A percentile compares a stretch with the other conserved stretches of the same genome.
phyloP scores from a whole-genome alignment of 139 green algal genomes.

The Axilococcus clingmanii region DNA sequence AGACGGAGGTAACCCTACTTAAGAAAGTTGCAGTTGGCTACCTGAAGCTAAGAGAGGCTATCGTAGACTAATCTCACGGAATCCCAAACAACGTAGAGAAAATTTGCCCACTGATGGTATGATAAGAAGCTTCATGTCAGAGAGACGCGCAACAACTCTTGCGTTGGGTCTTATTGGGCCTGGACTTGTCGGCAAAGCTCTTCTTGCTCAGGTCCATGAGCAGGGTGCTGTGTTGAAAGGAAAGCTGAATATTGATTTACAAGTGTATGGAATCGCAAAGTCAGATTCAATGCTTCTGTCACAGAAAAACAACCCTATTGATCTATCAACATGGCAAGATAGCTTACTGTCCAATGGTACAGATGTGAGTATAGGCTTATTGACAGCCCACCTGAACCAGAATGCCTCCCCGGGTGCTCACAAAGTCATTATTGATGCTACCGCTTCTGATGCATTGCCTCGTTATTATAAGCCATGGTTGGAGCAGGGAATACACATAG shows the following conservation, averaged over 20 bases:
- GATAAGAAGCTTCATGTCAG: no score
- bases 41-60: no score
- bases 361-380: constrained; percentile 20
- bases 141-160: constrained; percentile 27
- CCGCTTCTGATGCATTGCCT: constrained; percentile 64
- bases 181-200: constrained; percentile 73
- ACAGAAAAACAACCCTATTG: constrained; percentile 15
- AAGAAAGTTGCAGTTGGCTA: no score
- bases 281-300: constrained; percentile 38
- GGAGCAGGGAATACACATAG: constrained; percentile 71
- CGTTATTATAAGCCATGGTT: constrained; percentile 78
- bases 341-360: constrained; percentile 9
- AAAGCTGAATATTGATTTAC: constrained; percentile 35
- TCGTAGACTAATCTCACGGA: no score
- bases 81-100: no score
- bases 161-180: constrained; percentile 80
- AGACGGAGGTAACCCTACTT: no score
- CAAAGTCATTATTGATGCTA: constrained; percentile 87
- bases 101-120: no score
- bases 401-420: constrained; percentile 64
- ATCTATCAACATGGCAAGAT: constrained; percentile 40
- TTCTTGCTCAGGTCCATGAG: constrained; percentile 76
- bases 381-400: constrained; percentile 54
- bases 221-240: constrained; percentile 26
- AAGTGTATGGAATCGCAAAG: constrained; percentile 44